Conservation (phyloP, 2,329 filamentous ascomycete genomes). For the Neofusicoccum parvum region DNA sequence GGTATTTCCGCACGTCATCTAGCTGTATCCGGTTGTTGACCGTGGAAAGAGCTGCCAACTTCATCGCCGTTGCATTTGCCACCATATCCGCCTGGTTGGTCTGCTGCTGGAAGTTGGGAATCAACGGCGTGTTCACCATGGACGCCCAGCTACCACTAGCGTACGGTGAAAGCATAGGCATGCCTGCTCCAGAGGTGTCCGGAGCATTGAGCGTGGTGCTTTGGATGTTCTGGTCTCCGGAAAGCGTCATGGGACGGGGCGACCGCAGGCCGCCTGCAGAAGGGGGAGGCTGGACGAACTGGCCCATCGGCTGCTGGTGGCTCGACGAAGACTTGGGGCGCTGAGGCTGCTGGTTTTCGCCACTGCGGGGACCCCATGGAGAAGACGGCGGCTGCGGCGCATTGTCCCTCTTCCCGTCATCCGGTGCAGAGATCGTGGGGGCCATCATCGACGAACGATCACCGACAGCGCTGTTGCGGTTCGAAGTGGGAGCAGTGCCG, state of each 20-base stretch:
- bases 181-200: slow-evolving; percentile 68
- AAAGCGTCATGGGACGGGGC: slow-evolving; percentile 69
- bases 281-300: slow-evolving; percentile 79
- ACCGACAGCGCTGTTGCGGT: slow-evolving; percentile 85
- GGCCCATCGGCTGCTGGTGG: slow-evolving; percentile 75
- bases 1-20: slow-evolving; percentile 95
- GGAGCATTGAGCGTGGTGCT: slow-evolving; percentile 77
- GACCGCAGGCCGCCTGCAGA: slow-evolving; percentile 74
- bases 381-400: slow-evolving; percentile 70
- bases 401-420: slow-evolving; percentile 64
- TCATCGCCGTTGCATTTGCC: slow-evolving; percentile 98
- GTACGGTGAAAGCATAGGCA: slow-evolving; percentile 85
- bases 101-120: slow-evolving; percentile 71
- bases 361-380: slow-evolving; percentile 69
- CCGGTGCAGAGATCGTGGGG: slow-evolving; percentile 72
- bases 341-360: slow-evolving; percentile 57
- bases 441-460: slow-evolving; percentile 73
- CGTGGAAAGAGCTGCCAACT: slow-evolving; percentile 91
- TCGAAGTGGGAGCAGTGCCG: slow-evolving; percentile 84
- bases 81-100: slow-evolving; percentile 91
- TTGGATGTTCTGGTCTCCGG: slow-evolving; percentile 72
- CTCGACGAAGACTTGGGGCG: slow-evolving; percentile 79
- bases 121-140: slow-evolving; percentile 97
- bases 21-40: slow-evolving; percentile 98
- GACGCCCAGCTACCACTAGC: slow-evolving; percentile 95